Percentiles rank a stretch among this genome's conserved stretches.
phyloP scores from a whole-genome alignment of 2,329 filamentous ascomycete genomes.

The Aspergillus udagawae region DNA sequence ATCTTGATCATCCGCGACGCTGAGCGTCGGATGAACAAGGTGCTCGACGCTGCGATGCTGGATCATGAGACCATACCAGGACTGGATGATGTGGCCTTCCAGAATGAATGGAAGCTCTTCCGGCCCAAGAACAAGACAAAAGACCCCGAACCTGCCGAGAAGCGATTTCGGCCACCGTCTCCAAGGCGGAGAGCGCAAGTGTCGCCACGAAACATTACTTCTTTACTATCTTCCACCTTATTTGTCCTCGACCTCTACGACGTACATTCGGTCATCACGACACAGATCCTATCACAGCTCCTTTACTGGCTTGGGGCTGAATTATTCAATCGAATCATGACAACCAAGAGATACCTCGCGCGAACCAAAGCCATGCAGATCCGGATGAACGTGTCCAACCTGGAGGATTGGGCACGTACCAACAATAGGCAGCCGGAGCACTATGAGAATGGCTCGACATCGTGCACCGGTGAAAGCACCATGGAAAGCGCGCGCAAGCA shows the following conservation, averaged over 20 bases:
- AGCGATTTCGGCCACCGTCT: conserved; percentile 85
- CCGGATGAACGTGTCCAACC: conserved; percentile 91
- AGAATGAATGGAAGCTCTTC: conserved; percentile 98
- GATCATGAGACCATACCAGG: conserved; percentile 98
- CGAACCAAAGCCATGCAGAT: conserved; percentile 99
- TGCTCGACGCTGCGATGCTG: conserved; percentile 87
- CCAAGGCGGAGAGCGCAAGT: conserved; percentile 89
- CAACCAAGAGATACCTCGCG: conserved; percentile 87
- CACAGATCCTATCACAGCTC: conserved; percentile 87
- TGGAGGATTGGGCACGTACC: conserved; percentile 91
- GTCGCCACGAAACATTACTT: conserved; percentile 91
- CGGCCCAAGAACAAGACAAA: conserved; percentile 87
- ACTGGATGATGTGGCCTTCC: conserved; percentile 93
- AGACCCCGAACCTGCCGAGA: conserved; percentile 77
- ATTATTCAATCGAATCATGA: conserved; percentile 97
- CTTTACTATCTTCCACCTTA: conserved; percentile 86
- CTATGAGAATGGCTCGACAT: conserved; percentile 87
- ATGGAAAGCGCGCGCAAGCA: conserved; percentile 80
- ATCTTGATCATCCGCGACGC: conserved; percentile 96
- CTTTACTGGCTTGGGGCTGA: conserved; percentile 96
- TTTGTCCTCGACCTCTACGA: conserved; percentile 99
- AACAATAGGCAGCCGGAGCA: conserved; percentile 96
- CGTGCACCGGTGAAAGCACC: conserved; percentile 78
- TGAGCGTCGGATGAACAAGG: conserved; percentile 92
- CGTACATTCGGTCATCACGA: conserved; percentile 91